These are phyloP conservation scores for Aspergillus ochraceoroseus DNA, from an alignment of 2,329 filamentous ascomycete species.

Conservation along the genomic window DNA sequence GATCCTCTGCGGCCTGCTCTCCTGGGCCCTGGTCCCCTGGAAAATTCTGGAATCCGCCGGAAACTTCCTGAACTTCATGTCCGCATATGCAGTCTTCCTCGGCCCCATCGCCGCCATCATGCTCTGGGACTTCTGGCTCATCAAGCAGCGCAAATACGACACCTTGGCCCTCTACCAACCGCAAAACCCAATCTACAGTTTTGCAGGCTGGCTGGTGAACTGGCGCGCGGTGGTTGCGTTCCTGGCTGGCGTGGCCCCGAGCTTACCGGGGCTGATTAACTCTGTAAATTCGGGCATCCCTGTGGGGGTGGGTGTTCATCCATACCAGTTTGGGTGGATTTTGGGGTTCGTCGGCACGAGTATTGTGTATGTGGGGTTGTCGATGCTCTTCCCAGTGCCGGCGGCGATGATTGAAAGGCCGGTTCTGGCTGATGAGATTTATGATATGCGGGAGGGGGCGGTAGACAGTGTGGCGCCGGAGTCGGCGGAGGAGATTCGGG, in stretches of 20 bases:
- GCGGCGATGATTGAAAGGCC: slow-evolving; percentile 46
- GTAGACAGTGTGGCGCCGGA: slow-evolving; percentile 13
- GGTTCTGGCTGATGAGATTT: slow-evolving; percentile 38
- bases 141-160: slow-evolving; percentile 49
- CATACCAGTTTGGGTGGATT: slow-evolving; percentile 64
- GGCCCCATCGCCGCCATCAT: slow-evolving; percentile 60
- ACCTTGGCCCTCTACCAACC: slow-evolving; percentile 51
- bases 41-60: slow-evolving; percentile 58
- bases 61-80: slow-evolving; percentile 62
- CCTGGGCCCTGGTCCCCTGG: slow-evolving; percentile 61
- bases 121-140: slow-evolving; percentile 56
- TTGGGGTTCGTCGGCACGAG: slow-evolving; percentile 56
- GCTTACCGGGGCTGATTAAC: slow-evolving; percentile 52
- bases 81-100: slow-evolving; percentile 61
- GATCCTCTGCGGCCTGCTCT: slow-evolving; percentile 52
- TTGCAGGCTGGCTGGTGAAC: slow-evolving; percentile 50
- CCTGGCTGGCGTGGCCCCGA: slow-evolving; percentile 53
- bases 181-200: slow-evolving; percentile 47
- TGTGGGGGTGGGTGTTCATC: slow-evolving; percentile 48
- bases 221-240: slow-evolving; percentile 58
- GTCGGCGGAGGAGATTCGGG: slow-evolving; percentile 5
- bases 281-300: slow-evolving; percentile 37
- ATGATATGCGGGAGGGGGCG: slow-evolving; percentile 20
- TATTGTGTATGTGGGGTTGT: slow-evolving; percentile 53
- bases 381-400: slow-evolving; percentile 46